Percentiles rank a stretch among this genome's conserved stretches.
These are phyloP conservation scores for Arthrinium phaeospermum DNA, from an alignment of 2,329 filamentous ascomycete genomes.

Conservation along the genomic window DNA sequence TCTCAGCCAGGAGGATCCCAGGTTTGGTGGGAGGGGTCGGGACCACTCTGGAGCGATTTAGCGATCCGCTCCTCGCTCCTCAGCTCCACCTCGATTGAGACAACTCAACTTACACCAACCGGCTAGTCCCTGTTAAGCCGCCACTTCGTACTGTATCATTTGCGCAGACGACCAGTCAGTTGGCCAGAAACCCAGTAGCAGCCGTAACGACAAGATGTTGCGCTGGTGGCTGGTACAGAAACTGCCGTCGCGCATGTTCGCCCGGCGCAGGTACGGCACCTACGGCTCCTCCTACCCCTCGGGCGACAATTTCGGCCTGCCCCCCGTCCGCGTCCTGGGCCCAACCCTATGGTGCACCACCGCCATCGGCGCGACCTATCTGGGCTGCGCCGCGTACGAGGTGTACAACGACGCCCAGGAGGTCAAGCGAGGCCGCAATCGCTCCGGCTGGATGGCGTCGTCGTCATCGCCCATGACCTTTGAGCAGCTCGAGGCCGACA, in stretches of 20 bases:
- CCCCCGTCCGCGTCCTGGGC: constrained; percentile 29
- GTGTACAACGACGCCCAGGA: constrained; percentile 30
- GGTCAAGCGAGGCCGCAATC: constrained; percentile 17
- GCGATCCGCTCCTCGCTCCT: background rate
- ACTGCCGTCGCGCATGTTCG: background rate
- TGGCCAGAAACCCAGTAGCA: background rate
- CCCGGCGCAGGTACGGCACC: constrained; percentile 2
- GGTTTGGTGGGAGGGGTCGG: background rate
- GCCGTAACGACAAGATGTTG: background rate
- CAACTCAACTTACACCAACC: background rate
- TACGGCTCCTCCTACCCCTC: background rate
- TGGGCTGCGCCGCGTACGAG: constrained; percentile 35
- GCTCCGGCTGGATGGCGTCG: background rate
- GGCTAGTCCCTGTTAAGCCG: background rate
- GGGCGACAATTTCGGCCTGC: background rate
- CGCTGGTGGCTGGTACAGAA: background rate
- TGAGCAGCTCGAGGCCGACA: constrained; percentile 19
- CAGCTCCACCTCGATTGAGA: background rate
- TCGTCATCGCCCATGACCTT: background rate
- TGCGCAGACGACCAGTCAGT: background rate
- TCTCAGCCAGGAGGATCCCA: background rate
- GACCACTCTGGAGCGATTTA: background rate
- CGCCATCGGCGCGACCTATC: constrained; percentile 31
- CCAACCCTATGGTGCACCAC: constrained; percentile 33
- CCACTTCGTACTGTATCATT: background rate